These are phyloP conservation scores for Cordyceps farinosa DNA, from an alignment of 2,329 filamentous ascomycete species.

Conservation along the genomic window DNA sequence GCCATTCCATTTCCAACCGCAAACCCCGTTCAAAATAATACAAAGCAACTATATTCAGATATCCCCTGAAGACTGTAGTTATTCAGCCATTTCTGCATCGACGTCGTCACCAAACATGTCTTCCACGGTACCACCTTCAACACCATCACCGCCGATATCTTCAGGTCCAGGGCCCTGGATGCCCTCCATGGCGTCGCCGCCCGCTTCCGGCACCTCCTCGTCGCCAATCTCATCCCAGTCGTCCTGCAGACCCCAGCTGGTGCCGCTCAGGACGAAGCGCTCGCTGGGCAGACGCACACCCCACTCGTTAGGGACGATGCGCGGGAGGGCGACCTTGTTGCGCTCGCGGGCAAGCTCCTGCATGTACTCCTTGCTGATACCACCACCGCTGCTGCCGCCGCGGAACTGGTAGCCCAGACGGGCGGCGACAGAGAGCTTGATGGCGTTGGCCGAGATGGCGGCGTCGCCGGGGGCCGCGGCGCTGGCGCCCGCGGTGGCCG, in stretches of 20 bases:
- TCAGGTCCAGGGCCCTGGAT: slow-evolving; percentile 41
- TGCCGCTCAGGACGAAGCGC: slow-evolving; percentile 64
- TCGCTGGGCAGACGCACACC: slow-evolving; percentile 64
- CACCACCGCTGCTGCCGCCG: slow-evolving; percentile 48
- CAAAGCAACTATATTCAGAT: background rate
- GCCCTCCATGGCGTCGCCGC: slow-evolving; percentile 48
- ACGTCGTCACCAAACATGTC: slow-evolving; percentile 54
- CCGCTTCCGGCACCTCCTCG: slow-evolving; percentile 36
- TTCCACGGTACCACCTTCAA: slow-evolving; percentile 49
- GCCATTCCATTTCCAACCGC: slow-evolving; percentile 5
- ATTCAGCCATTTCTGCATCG: slow-evolving; percentile 55
- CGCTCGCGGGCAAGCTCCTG: slow-evolving; percentile 68
- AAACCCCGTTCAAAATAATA: background rate
- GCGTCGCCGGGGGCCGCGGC: slow-evolving; percentile 49
- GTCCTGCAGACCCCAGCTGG: slow-evolving; percentile 61
- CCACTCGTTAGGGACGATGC: slow-evolving; percentile 63
- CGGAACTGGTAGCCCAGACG: slow-evolving; percentile 68
- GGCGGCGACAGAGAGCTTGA: slow-evolving; percentile 69
- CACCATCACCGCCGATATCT: slow-evolving; percentile 44
- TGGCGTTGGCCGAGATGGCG: slow-evolving; percentile 60
- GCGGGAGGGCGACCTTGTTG: slow-evolving; percentile 64
- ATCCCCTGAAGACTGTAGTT: background rate
- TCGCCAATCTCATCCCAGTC: slow-evolving; percentile 51
- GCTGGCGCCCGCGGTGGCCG: slow-evolving; percentile 46
- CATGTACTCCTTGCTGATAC: slow-evolving; percentile 70